Base-by-base conservation (phyloP, 441 rosid genomes). In the Pelargonium myrrhifolium region DNA sequence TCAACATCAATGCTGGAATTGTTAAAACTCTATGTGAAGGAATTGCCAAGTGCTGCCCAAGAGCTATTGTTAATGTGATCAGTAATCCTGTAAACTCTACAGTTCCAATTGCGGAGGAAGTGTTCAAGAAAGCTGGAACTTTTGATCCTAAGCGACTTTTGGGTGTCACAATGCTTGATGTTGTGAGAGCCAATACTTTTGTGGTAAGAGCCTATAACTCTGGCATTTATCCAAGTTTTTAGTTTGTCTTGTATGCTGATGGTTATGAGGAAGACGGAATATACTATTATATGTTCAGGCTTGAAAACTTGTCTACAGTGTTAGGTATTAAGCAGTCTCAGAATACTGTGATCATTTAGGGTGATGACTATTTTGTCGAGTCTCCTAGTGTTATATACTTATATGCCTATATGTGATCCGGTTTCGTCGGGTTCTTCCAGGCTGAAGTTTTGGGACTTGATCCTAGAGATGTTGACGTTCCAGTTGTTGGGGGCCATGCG, bases 21-120 rank as follows among this genome's bases (percentile, higher is more conserved):
- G 97, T 90, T 49, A 88, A 59, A 79, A 86, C 93, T 12, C 85
- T 90, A 22, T 88, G 96, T 71, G 89, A 90, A 73, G 97, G 92
- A 65, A 83, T 90, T 35, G 85, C 90, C 0, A 88, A 83, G 76
- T 71, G 81, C 72, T 90, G 97, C 73, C 97, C 96, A 2, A 81
- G 75, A 64, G 93, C 96, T 15, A 43, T 85, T 4, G 90, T 92
- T 64, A 88, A 92, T 75, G 74, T 88, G 82, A 92, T 92, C 64
- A 86, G 96, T 35, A 92, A 90, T 68, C 96, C 97, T 1, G 98
- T 90, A 68, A 90, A 92, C 77, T 90, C 98, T 40, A 87, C 95
- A 4, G 98, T 92, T 56, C 76, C 98, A 17, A 90, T 92, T 72
- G 96, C 96, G 0, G 87, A 96, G 1, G 98, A 87, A 73, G 96